Evolutionary conservation across 192 early-diverging fungal species (phyloP).

Genomic region (Coemansia biformis): DNA sequence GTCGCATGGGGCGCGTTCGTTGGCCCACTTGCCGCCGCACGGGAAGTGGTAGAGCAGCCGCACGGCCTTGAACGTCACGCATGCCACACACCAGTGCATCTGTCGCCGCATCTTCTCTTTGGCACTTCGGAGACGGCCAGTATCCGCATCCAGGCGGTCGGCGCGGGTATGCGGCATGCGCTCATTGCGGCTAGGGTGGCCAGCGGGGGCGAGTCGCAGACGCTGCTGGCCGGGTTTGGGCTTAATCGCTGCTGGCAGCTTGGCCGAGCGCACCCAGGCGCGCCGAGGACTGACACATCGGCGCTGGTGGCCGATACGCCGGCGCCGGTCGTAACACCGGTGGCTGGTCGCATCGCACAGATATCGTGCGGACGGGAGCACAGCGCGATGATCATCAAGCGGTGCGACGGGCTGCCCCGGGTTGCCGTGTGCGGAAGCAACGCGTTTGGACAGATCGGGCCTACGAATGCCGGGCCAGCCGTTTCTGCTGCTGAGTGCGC

Average conservation of each 20-base stretch:
- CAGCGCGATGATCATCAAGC: conserved; percentile 51
- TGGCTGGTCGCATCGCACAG: too few relatives aligned
- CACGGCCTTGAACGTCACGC: conserved; percentile 9
- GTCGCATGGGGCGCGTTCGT: conserved; percentile 45
- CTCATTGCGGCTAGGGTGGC: conserved; percentile 18
- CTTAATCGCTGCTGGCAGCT: conserved; percentile 54
- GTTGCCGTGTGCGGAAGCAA: conserved; percentile 61
- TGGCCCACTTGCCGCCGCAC: conserved; percentile 13
- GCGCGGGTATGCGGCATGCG: conserved; percentile 39
- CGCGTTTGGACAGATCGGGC: conserved; percentile 60
- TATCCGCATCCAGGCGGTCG: conserved; percentile 21
- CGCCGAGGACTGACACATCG: neutral
- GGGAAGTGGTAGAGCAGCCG: neutral
- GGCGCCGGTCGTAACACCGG: too few relatives aligned
- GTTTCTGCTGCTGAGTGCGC: neutral
- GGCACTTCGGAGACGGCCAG: neutral
- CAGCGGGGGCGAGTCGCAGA: neutral
- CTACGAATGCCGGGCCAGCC: neutral
- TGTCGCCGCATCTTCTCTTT: conserved; percentile 15
- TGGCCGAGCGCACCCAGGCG: conserved; percentile 10
- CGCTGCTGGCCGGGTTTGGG: conserved; percentile 47
- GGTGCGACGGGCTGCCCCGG: neutral
- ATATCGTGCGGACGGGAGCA: conserved; percentile 66
- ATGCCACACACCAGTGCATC: conserved; percentile 8
- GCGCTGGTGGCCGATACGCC: conserved; percentile 27